phyloP scores from a whole-genome alignment of 176 grass and related monocot genomes.

The Microstegium vimineum region DNA sequence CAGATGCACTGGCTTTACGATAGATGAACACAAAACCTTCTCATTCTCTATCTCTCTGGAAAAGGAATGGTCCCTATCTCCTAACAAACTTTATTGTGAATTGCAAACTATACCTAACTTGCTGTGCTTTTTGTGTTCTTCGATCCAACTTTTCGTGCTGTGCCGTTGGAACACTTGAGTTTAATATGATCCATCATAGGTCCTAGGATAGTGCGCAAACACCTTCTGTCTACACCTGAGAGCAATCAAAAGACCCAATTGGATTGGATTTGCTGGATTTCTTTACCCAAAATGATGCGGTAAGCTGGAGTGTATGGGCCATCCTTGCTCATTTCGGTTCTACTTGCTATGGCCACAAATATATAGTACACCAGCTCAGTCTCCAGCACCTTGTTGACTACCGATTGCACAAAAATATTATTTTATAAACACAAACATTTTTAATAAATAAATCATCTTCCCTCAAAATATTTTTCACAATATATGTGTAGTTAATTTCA shows the following conservation, averaged over 20 bases:
- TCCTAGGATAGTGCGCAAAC: constrained; percentile 15
- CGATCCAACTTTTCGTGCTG: constrained; percentile 39
- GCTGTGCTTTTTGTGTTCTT: constrained; percentile 40
- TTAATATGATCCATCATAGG: constrained; percentile 30
- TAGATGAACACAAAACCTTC: neutral
- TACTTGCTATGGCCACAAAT: neutral
- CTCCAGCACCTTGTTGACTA: neutral
- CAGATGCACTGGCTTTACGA: neutral
- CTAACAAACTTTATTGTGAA: constrained; percentile 56
- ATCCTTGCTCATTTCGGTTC: constrained; percentile 20
- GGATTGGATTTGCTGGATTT: constrained; percentile 22
- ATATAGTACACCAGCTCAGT: neutral
- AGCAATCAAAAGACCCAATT: constrained; percentile 38
- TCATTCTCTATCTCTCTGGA: neutral
- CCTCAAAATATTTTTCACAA: neutral
- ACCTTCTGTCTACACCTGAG: constrained; percentile 39
- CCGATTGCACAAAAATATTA: neutral
- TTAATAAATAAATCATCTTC: neutral
- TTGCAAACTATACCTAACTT: constrained; percentile 33
- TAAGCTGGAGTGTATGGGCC: neutral
- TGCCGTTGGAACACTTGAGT: constrained; percentile 35
- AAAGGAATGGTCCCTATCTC: constrained; percentile 49
- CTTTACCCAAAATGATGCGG: constrained; percentile 36
- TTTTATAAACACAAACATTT: neutral
- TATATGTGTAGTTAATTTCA: neutral